Evolutionary conservation across 192 early-diverging fungal genomes (phyloP).

Genomic region (Diversispora eburnea): DNA sequence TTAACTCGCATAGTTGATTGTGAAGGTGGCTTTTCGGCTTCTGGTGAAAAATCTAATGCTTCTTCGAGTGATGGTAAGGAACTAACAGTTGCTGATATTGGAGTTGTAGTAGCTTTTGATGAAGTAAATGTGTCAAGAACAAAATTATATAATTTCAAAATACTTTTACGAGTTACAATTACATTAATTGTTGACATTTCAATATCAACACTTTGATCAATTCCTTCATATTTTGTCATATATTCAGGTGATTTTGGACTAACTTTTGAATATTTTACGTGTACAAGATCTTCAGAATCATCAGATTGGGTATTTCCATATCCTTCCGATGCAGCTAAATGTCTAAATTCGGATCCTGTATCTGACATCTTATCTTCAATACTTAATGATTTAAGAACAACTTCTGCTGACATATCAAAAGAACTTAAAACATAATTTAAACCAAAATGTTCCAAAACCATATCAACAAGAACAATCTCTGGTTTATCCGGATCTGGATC

Average conservation of each 20-base stretch:
- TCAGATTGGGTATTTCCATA: constrained; percentile 36
- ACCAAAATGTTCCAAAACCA: constrained; percentile 67
- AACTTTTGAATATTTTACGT: constrained; percentile 67
- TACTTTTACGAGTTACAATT: constrained; percentile 79
- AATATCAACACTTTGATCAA: constrained; percentile 79
- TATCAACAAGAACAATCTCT: constrained; percentile 59
- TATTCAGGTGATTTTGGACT: constrained; percentile 73
- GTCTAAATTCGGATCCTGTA: constrained; percentile 49
- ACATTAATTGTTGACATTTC: constrained; percentile 74
- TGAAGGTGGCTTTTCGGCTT: constrained; percentile 22
- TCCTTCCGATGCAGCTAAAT: constrained; percentile 55
- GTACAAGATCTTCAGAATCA: constrained; percentile 62
- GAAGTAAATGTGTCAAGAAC: constrained; percentile 68
- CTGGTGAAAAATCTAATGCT: not conserved
- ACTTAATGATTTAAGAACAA: constrained; percentile 73
- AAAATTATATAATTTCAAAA: constrained; percentile 83
- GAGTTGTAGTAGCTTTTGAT: constrained; percentile 25
- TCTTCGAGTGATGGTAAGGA: constrained; percentile 9
- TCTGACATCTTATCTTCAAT: constrained; percentile 66
- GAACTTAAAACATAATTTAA: constrained; percentile 69
- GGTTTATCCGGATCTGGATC: constrained; percentile 36
- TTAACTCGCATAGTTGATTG: constrained; percentile 72
- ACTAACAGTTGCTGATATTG: constrained; percentile 21
- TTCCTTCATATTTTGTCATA: constrained; percentile 64
- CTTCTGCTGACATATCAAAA: constrained; percentile 68